phyloP scores from a whole-genome alignment of 139 green algal genomes.

The Gonium pectorale region DNA sequence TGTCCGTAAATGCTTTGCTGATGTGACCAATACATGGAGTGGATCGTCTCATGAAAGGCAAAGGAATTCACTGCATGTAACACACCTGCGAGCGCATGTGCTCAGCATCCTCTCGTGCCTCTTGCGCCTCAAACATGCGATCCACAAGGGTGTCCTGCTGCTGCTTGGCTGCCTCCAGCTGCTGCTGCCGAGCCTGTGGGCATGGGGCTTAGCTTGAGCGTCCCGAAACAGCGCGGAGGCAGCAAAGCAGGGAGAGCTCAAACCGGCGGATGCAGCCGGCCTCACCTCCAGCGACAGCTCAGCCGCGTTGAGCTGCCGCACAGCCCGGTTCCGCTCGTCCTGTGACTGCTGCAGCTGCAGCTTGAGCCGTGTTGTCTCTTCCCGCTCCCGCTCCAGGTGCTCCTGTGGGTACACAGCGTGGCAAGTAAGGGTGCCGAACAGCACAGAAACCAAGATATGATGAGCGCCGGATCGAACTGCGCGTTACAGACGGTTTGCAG shows the following conservation, averaged over 20 bases:
- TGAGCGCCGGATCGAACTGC: too few species aligned
- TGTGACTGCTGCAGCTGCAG: background rate
- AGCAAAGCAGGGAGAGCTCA: too few species aligned
- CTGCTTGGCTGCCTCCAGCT: slow-evolving; percentile 7
- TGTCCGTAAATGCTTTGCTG: too few species aligned
- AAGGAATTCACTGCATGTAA: too few species aligned
- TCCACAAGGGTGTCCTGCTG: slow-evolving; percentile 17
- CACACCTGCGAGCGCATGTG: slow-evolving; percentile 24
- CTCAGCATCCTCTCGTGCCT: slow-evolving; percentile 18
- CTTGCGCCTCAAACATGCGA: slow-evolving; percentile 36
- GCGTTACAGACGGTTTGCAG: too few species aligned
- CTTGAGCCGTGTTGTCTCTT: background rate
- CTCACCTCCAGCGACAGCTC: slow-evolving; percentile 30
- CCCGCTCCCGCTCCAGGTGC: background rate
- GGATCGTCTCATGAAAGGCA: too few species aligned
- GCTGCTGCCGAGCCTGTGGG: slow-evolving; percentile 39
- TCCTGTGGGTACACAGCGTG: background rate
- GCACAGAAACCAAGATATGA: too few species aligned
- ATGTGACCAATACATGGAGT: too few species aligned
- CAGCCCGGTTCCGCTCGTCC: slow-evolving; percentile 23
- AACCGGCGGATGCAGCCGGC: too few species aligned
- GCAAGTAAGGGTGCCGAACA: too few species aligned
- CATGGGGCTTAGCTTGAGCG: too few species aligned
- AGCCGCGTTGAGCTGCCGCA: slow-evolving; percentile 14
- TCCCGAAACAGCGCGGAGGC: too few species aligned